A percentile compares a stretch with the other conserved stretches of the same genome.
These are phyloP conservation scores for Trichoderma hamatum DNA, from an alignment of 2,329 filamentous ascomycete species.

Conservation along the genomic window DNA sequence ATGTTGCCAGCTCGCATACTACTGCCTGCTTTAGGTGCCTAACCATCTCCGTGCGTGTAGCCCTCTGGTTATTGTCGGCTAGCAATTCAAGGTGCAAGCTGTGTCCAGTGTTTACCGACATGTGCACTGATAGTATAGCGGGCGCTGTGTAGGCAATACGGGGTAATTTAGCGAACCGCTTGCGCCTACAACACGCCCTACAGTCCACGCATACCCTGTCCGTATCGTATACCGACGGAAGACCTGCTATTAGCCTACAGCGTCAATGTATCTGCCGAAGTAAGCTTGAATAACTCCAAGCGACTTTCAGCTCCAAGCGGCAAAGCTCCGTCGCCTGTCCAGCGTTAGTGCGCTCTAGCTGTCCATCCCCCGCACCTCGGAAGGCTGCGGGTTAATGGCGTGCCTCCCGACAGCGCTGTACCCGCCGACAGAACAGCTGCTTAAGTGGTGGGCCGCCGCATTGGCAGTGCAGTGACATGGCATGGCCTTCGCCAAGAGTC, in stretches of 20 bases:
- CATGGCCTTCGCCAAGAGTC: too few species aligned
- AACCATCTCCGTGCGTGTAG: too few species aligned
- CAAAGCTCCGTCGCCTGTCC: not conserved
- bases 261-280: not conserved
- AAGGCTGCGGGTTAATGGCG: not conserved
- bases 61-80: not conserved
- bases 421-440: not conserved
- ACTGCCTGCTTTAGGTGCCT: too few species aligned
- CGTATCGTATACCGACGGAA: too few species aligned
- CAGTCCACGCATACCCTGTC: too few species aligned
- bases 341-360: not conserved
- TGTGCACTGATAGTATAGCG: too few species aligned
- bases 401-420: not conserved
- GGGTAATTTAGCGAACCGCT: too few species aligned
- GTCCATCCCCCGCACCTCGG: constrained; percentile 10
- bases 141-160: too few species aligned
- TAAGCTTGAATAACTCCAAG: not conserved
- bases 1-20: too few species aligned
- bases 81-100: not conserved
- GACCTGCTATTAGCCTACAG: too few species aligned
- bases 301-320: not conserved
- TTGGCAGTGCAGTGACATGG: not conserved
- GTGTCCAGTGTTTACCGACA: too few species aligned
- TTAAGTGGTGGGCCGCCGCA: not conserved
- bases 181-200: too few species aligned